Evolutionary conservation across 129 eudicot genomes (phyloP), one percentile per base, ranked within the genome.

Genomic region (Flaveria sonorensis): DNA sequence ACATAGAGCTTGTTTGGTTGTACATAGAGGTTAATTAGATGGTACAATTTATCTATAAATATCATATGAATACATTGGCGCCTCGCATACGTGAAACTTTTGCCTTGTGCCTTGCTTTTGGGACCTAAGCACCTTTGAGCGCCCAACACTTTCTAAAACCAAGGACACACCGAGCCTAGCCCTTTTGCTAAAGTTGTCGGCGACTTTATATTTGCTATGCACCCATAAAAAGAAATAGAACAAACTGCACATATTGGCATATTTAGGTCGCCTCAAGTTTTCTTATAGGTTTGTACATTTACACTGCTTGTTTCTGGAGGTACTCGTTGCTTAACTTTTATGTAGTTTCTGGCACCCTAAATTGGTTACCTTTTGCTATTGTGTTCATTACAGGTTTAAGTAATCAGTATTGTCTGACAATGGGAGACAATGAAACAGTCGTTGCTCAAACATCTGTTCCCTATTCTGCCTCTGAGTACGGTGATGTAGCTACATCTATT

Each of bases 351-450:
- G 48, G 11, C 48, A 45, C 48, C 48, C 48, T 36, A 32, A 52
- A 18, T 68, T 39, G 12, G 5, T 53, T 77, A 23, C 70, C n/a
- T 18, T 52, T 46, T 45, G 78, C 28, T 79, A 56, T 72, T 64
- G 7, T 79, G 7, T 62, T 63, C 6, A 40, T 21, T 79, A 40
- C 59, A 79, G 83, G 78, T 51, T 66, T 65, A 79, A 32, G 48
- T 11, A 45, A 63, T 47, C 7, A 32, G 39, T 32, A 32, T 32
- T 32, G 39, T 32, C 39, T 6, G 59, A 79, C 57, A 16, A 88
- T 88, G 96, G 91, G 87, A 16, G 96, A 90, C 52, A 87, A 86
- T 66, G 95, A 93, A 70, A 79, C 88, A 20, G 82, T 81, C 56
- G 84, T 76, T 68, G 85, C 90, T 72, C 92, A 83, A 79, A 69